A percentile compares a stretch with the other conserved stretches of the same genome.
These are phyloP conservation scores for Chrysopogon serrulatus DNA, from an alignment of 176 grass and related monocot species.

Conservation along the genomic window DNA sequence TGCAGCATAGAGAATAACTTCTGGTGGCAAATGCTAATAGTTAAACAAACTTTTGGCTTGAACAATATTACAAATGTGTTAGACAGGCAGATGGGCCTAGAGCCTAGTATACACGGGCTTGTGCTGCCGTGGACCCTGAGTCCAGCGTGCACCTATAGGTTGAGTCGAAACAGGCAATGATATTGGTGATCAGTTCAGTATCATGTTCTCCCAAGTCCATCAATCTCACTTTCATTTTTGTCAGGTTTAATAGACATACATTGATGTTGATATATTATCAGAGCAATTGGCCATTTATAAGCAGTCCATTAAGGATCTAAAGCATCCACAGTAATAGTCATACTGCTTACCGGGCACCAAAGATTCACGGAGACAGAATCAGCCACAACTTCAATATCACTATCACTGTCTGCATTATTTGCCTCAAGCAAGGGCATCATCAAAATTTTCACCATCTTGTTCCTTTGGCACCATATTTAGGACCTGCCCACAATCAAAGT, in stretches of 20 bases:
- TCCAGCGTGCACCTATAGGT: background rate
- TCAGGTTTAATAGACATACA: background rate
- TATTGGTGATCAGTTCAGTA: background rate
- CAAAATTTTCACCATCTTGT: conserved; percentile 73
- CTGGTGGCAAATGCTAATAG: background rate
- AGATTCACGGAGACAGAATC: conserved; percentile 78
- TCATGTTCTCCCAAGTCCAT: background rate
- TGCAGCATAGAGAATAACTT: conserved; percentile 11
- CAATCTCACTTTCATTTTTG: background rate
- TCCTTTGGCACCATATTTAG: conserved; percentile 79
- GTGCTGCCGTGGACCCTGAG: background rate
- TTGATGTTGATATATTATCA: too few species aligned
- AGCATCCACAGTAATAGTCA: conserved; percentile 4
- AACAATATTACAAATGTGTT: background rate
- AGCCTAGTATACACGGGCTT: background rate
- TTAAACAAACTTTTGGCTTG: background rate
- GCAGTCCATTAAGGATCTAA: conserved; percentile 12
- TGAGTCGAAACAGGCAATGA: background rate
- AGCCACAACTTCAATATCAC: conserved; percentile 86
- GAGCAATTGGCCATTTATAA: conserved; percentile 7
- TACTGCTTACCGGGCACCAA: conserved; percentile 82
- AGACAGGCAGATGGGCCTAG: background rate
- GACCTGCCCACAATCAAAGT: conserved; percentile 44
- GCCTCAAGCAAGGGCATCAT: conserved; percentile 65
- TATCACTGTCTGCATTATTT: conserved; percentile 71